Base-by-base conservation (phyloP, 1,139 yeast genomes). In the Eremothecium sinecaudum region DNA sequence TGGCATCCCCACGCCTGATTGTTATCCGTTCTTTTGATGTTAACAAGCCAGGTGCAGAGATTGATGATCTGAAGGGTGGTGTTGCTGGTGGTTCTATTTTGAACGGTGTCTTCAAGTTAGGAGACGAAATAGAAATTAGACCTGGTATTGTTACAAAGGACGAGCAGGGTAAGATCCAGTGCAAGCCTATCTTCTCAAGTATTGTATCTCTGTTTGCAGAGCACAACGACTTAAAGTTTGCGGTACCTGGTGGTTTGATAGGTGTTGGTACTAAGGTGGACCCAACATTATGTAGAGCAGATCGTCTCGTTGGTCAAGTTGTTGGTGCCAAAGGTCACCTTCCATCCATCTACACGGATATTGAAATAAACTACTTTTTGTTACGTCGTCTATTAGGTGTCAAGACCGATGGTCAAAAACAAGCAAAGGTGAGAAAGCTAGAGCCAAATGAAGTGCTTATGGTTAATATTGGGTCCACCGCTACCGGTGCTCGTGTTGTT, bases 231-330 rank as follows among this genome's bases (percentile, higher is more conserved):
- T 75, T 92, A 64, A 90, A 90, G 61, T 92, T 90, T 56, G 99
- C 99, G 35, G 98, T 92, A 53, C 99, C 99, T 32, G 99, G 99
- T 75, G 99, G 99, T 47, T 75, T 92, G 59, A 92, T 92, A 54
- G 99, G 99, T 74, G 97, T 92, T 39, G 99, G 99, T 68, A 90
- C 98, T 38, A 83, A 84, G 65, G 94, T 92, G 47, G 98, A 92
- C 63, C 99, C 99, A 43, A 90, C 98, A 6, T 70, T 92, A 53
- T 92, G 99, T 71, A 81, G 98, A 68, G 99, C 98, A 41, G 99
- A 92, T 67, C 82, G 98, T 69, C 73, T 92, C 56, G 97, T 92
- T 41, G 99, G 99, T 53, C 98, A 92, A 68, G 98, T 92, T 41
- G 93, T 92, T 44, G 99, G 99, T 54, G 90, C 96, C 43, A 86